Conservation (phyloP, 2,329 filamentous ascomycete genomes). For the Ustulina deusta region DNA sequence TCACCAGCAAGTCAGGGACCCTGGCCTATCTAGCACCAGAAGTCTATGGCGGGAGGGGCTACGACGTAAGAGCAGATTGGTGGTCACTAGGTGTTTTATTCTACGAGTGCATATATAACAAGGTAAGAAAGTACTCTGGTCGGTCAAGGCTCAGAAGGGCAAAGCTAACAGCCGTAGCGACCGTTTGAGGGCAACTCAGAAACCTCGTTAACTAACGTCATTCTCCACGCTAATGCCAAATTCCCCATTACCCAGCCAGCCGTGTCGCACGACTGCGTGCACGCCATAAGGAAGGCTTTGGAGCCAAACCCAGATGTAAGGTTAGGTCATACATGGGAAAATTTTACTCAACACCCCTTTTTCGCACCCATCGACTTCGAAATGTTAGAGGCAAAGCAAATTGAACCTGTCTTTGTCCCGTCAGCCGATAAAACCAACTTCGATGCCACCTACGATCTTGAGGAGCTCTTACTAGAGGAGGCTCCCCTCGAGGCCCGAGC, state of each 20-base stretch:
- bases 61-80: slow-evolving; percentile 93
- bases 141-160: background rate
- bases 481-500: slow-evolving; percentile 93
- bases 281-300: slow-evolving; percentile 86
- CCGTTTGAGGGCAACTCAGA: slow-evolving; percentile 94
- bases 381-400: slow-evolving; percentile 84
- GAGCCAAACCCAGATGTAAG: slow-evolving; percentile 83
- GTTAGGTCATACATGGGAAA: slow-evolving; percentile 87
- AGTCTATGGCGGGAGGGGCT: slow-evolving; percentile 91
- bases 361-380: slow-evolving; percentile 89
- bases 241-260: slow-evolving; percentile 94
- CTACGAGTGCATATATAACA: slow-evolving; percentile 99
- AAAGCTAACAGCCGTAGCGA: slow-evolving; percentile 67
- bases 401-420: slow-evolving; percentile 91
- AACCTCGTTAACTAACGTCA: slow-evolving; percentile 80
- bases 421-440: slow-evolving; percentile 99
- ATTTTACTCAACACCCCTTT: slow-evolving; percentile 89
- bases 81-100: slow-evolving; percentile 99
- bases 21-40: slow-evolving; percentile 95
- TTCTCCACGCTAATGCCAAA: slow-evolving; percentile 83
- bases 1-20: slow-evolving; percentile 97
- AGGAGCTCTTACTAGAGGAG: slow-evolving; percentile 93
- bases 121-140: slow-evolving; percentile 66
- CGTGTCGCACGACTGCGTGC: slow-evolving; percentile 87
- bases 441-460: slow-evolving; percentile 96